Evolutionary conservation across 2,329 filamentous ascomycete genomes (phyloP).

Genomic region (Ustulina deusta): DNA sequence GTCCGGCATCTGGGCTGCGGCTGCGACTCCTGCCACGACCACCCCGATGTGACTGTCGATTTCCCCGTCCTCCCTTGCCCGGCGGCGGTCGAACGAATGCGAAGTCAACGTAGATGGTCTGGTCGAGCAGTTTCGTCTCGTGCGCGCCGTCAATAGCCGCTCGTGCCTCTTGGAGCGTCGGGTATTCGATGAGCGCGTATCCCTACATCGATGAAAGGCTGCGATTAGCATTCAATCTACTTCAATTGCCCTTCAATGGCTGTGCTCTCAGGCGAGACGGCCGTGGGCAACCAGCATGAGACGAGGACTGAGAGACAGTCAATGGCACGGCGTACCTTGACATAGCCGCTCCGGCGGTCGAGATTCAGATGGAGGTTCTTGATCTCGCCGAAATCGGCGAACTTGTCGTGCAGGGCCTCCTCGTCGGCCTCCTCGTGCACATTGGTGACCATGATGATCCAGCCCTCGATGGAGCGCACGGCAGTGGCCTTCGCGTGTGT

Average conservation of each 20-base stretch:
- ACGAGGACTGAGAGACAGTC: background rate
- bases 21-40: constrained; percentile 60
- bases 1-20: constrained; percentile 55
- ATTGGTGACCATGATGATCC: constrained; percentile 89
- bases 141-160: constrained; percentile 87
- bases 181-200: constrained; percentile 87
- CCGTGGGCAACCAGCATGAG: background rate
- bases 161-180: constrained; percentile 80
- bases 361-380: constrained; percentile 89
- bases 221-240: constrained; percentile 16
- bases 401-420: constrained; percentile 83
- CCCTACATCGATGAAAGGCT: constrained; percentile 64
- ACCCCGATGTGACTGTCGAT: constrained; percentile 55
- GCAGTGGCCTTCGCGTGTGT: constrained; percentile 81
- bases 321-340: constrained; percentile 71
- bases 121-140: constrained; percentile 80
- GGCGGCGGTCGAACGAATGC: constrained; percentile 86
- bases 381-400: constrained; percentile 86
- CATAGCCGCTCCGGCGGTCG: constrained; percentile 84
- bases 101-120: constrained; percentile 85
- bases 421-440: constrained; percentile 89
- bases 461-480: constrained; percentile 88
- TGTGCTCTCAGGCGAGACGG: background rate
- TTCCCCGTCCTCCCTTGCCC: constrained; percentile 62
- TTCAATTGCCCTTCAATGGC: background rate